Base-by-base conservation (phyloP, 148 eudicot species). In the Talinum fruticosum region DNA sequence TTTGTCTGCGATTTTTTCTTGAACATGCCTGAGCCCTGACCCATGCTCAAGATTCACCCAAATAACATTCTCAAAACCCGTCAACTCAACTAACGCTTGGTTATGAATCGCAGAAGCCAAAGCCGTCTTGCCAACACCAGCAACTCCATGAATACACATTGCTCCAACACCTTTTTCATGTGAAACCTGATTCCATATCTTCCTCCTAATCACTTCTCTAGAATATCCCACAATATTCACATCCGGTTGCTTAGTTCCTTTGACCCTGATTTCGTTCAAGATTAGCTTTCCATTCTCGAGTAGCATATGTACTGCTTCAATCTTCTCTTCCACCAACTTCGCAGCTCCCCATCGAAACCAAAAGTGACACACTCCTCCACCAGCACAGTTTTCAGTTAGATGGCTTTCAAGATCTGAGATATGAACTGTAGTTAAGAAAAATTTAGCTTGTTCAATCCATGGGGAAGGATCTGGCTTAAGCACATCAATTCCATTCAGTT, bases 91-190 rank as follows among this genome's bases (percentile, higher is more conserved):
- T 24, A 84, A 70, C 8, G 73, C 83, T 71, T 75, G 65, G 73
- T 84, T 81, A 70, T 84, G 86, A 29, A 84, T 78, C 1, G 51
- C 72, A 3, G 45, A 75, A n/a, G 79, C 82, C 21, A 81, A 21
- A 33, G 67, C 79, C 4, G 86, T 78, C 68, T 84, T 84, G 16
- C 86, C 86, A 19, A 84, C 86, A 38, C 86, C 84, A 15, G 74
- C 82, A 15, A 51, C 29, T 57, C 86, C 86, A 45, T 81, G 75
- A 51, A 84, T 65, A 71, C 84, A 81, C 8, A 81, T 68, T 8
- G 49, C 70, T 41, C 71, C 71, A 36, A 59, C 74, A 37, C 66
- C 72, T 7, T 15, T 45, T 26, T 15, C 74, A 1, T 51, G 35
- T 33, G 77, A 75, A 38, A 81, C 75, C 38, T 41, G 72, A 29